These are phyloP conservation scores for Vaccinium vitisidaea DNA, from an alignment of 148 eudicot species.

Conservation along the genomic window DNA sequence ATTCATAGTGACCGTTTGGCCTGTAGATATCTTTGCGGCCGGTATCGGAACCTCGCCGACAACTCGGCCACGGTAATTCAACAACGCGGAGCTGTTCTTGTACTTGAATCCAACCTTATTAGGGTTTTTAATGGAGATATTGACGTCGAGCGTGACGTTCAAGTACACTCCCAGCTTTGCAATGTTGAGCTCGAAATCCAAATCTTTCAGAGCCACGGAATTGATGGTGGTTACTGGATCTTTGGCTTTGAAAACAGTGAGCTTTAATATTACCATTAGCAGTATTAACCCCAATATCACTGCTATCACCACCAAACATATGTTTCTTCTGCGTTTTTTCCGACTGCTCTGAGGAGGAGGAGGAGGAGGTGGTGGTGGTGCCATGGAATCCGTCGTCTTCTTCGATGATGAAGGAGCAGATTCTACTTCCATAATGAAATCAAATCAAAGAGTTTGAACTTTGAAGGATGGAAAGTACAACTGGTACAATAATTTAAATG, in stretches of 20 bases:
- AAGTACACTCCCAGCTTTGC: constrained; percentile 16
- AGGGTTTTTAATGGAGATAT: constrained; percentile 45
- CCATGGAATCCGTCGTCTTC: background rate
- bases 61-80: constrained; percentile 38
- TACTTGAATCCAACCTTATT: constrained; percentile 52
- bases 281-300: background rate
- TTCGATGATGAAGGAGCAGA: background rate
- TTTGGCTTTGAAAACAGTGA: constrained; percentile 27
- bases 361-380: background rate
- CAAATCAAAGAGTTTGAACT: background rate
- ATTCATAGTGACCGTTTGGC: constrained; percentile 27
- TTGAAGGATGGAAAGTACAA: too few relatives aligned
- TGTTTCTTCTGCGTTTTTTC: background rate
- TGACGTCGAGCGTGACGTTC: constrained; percentile 36
- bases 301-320: constrained; percentile 12
- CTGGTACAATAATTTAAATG: too few relatives aligned
- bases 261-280: constrained; percentile 12
- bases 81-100: constrained; percentile 35
- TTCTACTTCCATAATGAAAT: constrained; percentile 13
- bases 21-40: constrained; percentile 38
- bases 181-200: constrained; percentile 14
- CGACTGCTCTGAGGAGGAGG: background rate
- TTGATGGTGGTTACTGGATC: constrained; percentile 17
- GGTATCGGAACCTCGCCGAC: constrained; percentile 62
- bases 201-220: constrained; percentile 18